Evolutionary conservation across 2,329 filamentous ascomycete genomes (phyloP), one percentile per base, ranked within the genome.

Genomic region (Aureobasidium vineae): DNA sequence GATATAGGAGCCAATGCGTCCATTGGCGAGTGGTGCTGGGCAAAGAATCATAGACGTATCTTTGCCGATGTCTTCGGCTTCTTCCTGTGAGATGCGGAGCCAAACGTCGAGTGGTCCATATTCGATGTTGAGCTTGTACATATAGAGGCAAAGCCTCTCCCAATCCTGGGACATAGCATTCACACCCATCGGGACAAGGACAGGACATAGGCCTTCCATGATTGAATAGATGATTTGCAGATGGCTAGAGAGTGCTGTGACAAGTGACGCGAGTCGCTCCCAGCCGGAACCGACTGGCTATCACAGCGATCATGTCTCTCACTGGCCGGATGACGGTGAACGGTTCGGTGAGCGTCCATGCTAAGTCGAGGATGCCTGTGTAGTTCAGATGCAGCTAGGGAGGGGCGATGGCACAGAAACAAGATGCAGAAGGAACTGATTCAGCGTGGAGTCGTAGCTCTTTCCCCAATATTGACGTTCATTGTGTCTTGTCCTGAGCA

Each of bases 401-500:
- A 47, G 43, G 43, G 43, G 43, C 43, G 43, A 47, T 47, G 43
- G 43, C 43, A 47, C 43, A 47, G 43, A 47, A 19, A 47, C 43
- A 47, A 47, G 43, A 47, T 47, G 43, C 43, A 47, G n/a, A n/a
- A 47, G 43, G 43, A 47, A 47, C 15, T 19, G 43, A 47, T 47
- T 47, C 43, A 47, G 43, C 43, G 43, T 47, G 43, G 43, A 47
- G 43, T 47, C 43, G 43, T 47, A 47, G 43, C 43, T 47, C 43
- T 47, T 47, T 47, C 43, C 43, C 43, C 43, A 47, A n/a, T n/a
- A 47, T 47, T 47, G 43, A 47, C 43, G 43, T 47, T 47, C 43
- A 19, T 47, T 47, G 43, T 47, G 43, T 47, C 43, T 47, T 47
- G 43, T 47, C 43, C 43, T 47, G 43, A 47, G 43, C 43, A 47